Percentiles rank a stretch among this genome's conserved stretches.
Conservation (phyloP, 148 eudicot species). For the Rhododendron ovatum region DNA sequence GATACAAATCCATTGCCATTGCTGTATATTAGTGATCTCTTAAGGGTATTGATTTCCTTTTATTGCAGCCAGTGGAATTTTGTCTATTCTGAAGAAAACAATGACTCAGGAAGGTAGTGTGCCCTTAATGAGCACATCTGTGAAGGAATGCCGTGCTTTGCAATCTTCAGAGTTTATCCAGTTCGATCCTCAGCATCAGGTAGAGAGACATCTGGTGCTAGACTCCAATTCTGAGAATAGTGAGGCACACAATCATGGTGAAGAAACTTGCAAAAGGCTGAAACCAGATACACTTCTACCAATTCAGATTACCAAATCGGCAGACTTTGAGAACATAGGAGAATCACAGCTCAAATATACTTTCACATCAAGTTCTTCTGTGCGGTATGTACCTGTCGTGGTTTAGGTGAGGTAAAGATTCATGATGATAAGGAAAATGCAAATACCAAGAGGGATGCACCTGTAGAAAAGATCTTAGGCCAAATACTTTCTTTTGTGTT, state of each 20-base stretch:
- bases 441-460: not conserved
- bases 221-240: slow-evolving; percentile 23
- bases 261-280: slow-evolving; percentile 14
- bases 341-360: slow-evolving; percentile 12
- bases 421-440: slow-evolving; percentile 4
- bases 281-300: slow-evolving; percentile 8
- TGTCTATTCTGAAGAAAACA: slow-evolving; percentile 63
- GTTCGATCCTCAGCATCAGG: slow-evolving; percentile 22
- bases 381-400: slow-evolving; percentile 14
- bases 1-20: not conserved
- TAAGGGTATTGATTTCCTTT: not conserved
- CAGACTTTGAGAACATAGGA: slow-evolving; percentile 9
- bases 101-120: slow-evolving; percentile 18
- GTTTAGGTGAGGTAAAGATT: not conserved
- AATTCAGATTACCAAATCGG: slow-evolving; percentile 10
- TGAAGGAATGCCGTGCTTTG: slow-evolving; percentile 21
- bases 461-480: not conserved
- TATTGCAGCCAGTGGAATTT: slow-evolving; percentile 61
- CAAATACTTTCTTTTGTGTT: slow-evolving; percentile 2
- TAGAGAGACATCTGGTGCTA: slow-evolving; percentile 16
- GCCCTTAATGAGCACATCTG: slow-evolving; percentile 15
- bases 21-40: not conserved
- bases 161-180: slow-evolving; percentile 29
- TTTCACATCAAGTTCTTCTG: slow-evolving; percentile 5
- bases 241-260: slow-evolving; percentile 17